A percentile compares a stretch with the other conserved stretches of the same genome.
Conservation (phyloP, 768 basidiomycete genomes). For the Suillus decipiens region DNA sequence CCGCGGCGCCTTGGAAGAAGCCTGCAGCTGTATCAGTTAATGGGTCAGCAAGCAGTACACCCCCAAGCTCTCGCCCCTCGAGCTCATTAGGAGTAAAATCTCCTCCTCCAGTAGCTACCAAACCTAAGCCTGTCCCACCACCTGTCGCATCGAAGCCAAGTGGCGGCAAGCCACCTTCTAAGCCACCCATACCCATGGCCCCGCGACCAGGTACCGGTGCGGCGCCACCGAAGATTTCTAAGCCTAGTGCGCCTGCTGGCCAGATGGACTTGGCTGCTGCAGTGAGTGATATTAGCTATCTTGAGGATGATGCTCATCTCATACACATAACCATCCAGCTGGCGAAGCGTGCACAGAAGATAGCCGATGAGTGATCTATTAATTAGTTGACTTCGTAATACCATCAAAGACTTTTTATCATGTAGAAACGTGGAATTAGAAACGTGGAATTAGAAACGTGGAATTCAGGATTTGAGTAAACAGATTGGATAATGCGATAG, state of each 20-base stretch:
- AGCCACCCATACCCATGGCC: constrained; percentile 64
- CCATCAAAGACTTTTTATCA: constrained; percentile 1
- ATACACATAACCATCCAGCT: constrained; percentile 45
- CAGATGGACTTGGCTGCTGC: constrained; percentile 85
- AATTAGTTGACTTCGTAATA: constrained; percentile 2
- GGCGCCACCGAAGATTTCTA: constrained; percentile 41
- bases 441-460: neutral
- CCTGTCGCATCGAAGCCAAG: constrained; percentile 57
- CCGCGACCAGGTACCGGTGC: constrained; percentile 49
- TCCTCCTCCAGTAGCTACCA: constrained; percentile 61
- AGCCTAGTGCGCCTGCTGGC: constrained; percentile 47
- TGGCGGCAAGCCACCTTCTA: constrained; percentile 49
- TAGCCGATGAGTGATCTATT: constrained; percentile 45
- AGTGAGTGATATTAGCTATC: constrained; percentile 44
- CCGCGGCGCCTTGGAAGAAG: constrained; percentile 76
- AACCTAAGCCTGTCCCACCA: constrained; percentile 65
- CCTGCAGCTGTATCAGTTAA: constrained; percentile 35
- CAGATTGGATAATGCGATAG: constrained; percentile 18
- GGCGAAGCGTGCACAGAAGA: constrained; percentile 74
- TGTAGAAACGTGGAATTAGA: constrained; percentile 6
- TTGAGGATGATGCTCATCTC: neutral
- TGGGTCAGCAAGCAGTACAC: constrained; percentile 39
- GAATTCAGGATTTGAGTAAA: constrained; percentile 11
- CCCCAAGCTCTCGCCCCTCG: constrained; percentile 50
- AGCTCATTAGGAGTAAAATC: constrained; percentile 52